These are phyloP conservation scores for Marvania coccoides DNA, from an alignment of 139 green algal species.

Conservation along the genomic window DNA sequence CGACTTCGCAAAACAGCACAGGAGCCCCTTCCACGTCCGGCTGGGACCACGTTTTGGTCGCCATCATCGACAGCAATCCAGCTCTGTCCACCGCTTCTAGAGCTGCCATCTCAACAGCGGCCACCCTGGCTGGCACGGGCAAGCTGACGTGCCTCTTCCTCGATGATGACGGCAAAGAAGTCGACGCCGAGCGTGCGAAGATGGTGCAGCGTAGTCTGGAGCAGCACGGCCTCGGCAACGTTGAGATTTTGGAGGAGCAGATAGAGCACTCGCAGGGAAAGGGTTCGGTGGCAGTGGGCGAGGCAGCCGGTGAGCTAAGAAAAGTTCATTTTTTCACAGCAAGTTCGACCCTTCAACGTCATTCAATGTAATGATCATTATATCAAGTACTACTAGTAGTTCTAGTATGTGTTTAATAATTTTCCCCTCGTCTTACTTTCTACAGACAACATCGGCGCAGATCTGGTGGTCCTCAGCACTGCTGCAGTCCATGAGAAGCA, in stretches of 20 bases:
- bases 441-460: slow-evolving; percentile 56
- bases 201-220: slow-evolving; percentile 17
- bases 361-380: no score
- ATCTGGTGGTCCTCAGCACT: slow-evolving; percentile 58
- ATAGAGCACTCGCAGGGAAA: slow-evolving; percentile 12
- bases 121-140: not conserved
- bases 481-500: slow-evolving; percentile 67
- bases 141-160: slow-evolving; percentile 30
- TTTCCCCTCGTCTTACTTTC: no score
- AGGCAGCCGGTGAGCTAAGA: no score
- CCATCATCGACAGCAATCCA: slow-evolving; percentile 17
- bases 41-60: slow-evolving; percentile 20
- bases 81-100: slow-evolving; percentile 1
- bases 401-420: no score
- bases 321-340: no score
- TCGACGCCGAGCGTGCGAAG: slow-evolving; percentile 4
- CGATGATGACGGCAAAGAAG: slow-evolving; percentile 18
- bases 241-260: slow-evolving; percentile 15
- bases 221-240: not conserved
- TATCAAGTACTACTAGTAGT: no score
- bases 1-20: no score
- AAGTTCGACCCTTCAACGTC: no score
- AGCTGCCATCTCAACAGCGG: slow-evolving; percentile 1
- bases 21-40: no score
- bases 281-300: slow-evolving; percentile 23